Evolutionary conservation across 306 rosid species (phyloP).

Genomic region (Hylodesmum podocarpum): DNA sequence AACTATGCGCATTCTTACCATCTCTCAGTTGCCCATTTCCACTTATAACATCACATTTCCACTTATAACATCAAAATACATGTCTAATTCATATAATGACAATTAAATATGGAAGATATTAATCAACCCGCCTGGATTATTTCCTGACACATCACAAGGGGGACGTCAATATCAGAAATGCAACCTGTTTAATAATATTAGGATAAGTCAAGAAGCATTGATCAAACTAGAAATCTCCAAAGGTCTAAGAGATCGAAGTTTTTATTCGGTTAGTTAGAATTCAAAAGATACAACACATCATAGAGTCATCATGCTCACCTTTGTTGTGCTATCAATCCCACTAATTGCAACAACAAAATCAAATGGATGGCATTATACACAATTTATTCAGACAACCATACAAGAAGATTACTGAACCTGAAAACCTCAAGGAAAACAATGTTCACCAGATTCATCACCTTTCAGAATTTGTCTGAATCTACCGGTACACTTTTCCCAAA

Average conservation of each 20-base stretch:
- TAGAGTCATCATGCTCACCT: slow-evolving; percentile 52
- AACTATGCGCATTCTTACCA: too few relatives aligned
- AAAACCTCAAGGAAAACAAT: slow-evolving; percentile 21
- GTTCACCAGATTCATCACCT: slow-evolving; percentile 86
- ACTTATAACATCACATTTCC: too few relatives aligned
- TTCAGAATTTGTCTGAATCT: slow-evolving; percentile 82
- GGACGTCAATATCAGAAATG: slow-evolving; percentile 1
- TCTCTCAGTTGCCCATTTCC: too few relatives aligned
- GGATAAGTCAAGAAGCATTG: slow-evolving; percentile 4
- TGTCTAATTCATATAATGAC: background rate
- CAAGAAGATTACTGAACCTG: background rate
- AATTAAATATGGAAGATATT: background rate
- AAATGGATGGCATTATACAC: slow-evolving; percentile 86
- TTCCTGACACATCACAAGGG: background rate
- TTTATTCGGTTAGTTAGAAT: slow-evolving; percentile 17
- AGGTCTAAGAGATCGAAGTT: slow-evolving; percentile 33
- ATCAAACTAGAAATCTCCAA: slow-evolving; percentile 13
- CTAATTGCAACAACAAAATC: slow-evolving; percentile 96
- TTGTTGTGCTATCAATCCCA: slow-evolving; percentile 92
- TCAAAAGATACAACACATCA: slow-evolving; percentile 4
- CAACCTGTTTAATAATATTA: background rate
- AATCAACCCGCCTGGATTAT: slow-evolving; percentile 14
- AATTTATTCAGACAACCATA: slow-evolving; percentile 50
- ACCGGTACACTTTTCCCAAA: slow-evolving; percentile 94
- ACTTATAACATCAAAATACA: slow-evolving; percentile 19